phyloP scores from a whole-genome alignment of 352 stramenopile species.

The Pythium pyrilobum region DNA sequence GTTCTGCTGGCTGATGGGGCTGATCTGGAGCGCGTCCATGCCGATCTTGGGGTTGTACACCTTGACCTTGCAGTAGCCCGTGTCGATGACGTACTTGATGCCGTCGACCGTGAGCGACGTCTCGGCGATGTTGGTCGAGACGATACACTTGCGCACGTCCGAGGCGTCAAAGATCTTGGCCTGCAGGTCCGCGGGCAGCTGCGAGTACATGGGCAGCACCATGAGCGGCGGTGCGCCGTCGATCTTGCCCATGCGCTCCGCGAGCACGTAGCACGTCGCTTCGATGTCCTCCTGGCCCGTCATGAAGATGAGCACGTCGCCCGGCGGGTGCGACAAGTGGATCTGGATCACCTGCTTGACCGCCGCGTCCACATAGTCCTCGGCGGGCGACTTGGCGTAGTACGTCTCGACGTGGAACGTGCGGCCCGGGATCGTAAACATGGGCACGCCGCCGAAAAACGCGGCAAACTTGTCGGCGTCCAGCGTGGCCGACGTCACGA shows the following conservation, averaged over 20 bases:
- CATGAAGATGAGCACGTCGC: constrained; percentile 99
- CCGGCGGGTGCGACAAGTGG: constrained; percentile 94
- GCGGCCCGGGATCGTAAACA: constrained; percentile 95
- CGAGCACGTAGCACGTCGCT: constrained; percentile 91
- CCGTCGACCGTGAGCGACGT: constrained; percentile 95
- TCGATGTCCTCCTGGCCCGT: constrained; percentile 99
- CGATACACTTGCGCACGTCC: constrained; percentile 94
- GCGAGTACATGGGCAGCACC: constrained; percentile 99
- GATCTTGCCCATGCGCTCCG: constrained; percentile 94
- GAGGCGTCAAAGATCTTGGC: constrained; percentile 97
- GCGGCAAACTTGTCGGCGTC: constrained; percentile 95
- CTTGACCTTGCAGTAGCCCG: constrained; percentile 98
- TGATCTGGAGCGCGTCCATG: constrained; percentile 97
- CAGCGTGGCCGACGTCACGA: constrained; percentile 96
- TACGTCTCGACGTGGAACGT: constrained; percentile 84
- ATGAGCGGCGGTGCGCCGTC: constrained; percentile 92
- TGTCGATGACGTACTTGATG: constrained; percentile 98
- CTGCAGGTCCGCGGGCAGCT: constrained; percentile 97
- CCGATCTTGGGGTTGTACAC: constrained; percentile 99
- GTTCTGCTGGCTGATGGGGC: constrained; percentile 96
- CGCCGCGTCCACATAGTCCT: constrained; percentile 98
- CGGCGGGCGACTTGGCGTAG: constrained; percentile 91
- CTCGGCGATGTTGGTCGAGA: constrained; percentile 98
- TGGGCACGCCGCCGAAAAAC: constrained; percentile 97
- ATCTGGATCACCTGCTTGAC: constrained; percentile 98